Base-by-base conservation (phyloP, 2,329 filamentous ascomycete species). In the Pseudogymnoascus sp. region DNA sequence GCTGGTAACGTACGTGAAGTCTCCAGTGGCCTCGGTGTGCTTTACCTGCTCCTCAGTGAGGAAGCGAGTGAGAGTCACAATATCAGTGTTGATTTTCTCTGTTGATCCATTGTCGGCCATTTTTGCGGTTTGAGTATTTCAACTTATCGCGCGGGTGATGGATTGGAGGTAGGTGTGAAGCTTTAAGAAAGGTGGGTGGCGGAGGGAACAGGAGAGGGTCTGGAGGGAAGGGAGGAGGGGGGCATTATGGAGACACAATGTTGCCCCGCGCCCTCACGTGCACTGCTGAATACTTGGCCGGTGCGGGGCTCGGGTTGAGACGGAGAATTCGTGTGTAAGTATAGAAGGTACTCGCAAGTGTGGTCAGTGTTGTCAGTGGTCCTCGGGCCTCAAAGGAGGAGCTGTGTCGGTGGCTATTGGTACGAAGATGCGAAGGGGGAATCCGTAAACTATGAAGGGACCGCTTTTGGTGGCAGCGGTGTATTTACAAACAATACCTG, bases 11-110 rank as follows among this genome's bases (percentile, higher is more conserved):
- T 82, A 96, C 91, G 94, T 99, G 79, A 99, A 99, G 79, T 99
- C 94, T 79, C 94, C 94, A 12, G 92, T 97, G 61, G 94, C 94
- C 75, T 97, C 92, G 74, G 88, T 88, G 79, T 95, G 87, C 77
- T 97, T 97, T 65, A 82, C 78, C 76, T 99, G 94, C 79, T 97
- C 92, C 80, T 99, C 94, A 31, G 92, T 97, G 70, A 99, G 83
- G 82, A 94, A 96, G 65, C 94, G 85, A 42, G 94, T 97, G 70
- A 99, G 86, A 61, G 94, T 97, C 73, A 97, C 83, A 73, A 99
- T 97, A 76, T 97, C 86, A 65, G 90, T 95, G 82, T 97, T 97
- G 79, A 99, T 87, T 75, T 88, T 87, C 79, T 96, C 91, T 69
- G 81, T 80, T 69, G 60, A 33, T 48, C 58, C 59, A 48, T 40